Evolutionary conservation across 495 filamentous ascomycete genomes (phyloP), one percentile per base, ranked within the genome.

Genomic region (Trichoderma asperelloides): DNA sequence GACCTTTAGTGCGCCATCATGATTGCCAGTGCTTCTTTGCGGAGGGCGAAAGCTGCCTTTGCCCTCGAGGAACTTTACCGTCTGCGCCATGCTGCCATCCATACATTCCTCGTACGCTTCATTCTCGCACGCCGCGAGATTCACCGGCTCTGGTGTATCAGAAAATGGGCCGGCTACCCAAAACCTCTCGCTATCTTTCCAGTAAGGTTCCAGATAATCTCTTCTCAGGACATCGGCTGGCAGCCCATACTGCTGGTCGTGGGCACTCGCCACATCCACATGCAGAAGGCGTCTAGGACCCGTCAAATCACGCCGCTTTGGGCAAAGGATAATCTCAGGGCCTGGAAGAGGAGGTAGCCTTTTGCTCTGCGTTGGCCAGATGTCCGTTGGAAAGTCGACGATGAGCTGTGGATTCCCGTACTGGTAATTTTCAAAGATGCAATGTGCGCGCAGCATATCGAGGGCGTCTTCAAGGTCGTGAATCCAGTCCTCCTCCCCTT

Each of bases 351-450:
- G 51, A n/a, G 25, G 47, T 30, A 66, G 33, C 18, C 65, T 37
- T 37, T 41, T 62, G 65, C 65, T 66, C 33, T 33, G 28, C 15
- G 12, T 60, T 6, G 45, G 45, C 33, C 30, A 28, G 27, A 57
- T n/a, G 27, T 28, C 3, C 16, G 49, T 21, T 33, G 51, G 47
- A 55, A 66, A 62, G 37, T 49, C 47, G 65, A 66, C 28, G 43
- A 25, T 60, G 7, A 74, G 37, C 23, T 70, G 43, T 3, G 64
- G 69, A 1, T 67, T 57, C 0, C 65, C 63, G 68, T 69, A 69
- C 64, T 72, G 69, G 41, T 75, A 69, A 23, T 66, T 21, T 30
- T 76, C 69, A 27, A 75, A 76, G 15, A 73, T 37, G 12, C 68
- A 39, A 55, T 78, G 76, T 28, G 69, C 65, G 37, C 64, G 67